phyloP scores from a whole-genome alignment of 495 filamentous ascomycete genomes.

The Penicillium crystallinum region DNA sequence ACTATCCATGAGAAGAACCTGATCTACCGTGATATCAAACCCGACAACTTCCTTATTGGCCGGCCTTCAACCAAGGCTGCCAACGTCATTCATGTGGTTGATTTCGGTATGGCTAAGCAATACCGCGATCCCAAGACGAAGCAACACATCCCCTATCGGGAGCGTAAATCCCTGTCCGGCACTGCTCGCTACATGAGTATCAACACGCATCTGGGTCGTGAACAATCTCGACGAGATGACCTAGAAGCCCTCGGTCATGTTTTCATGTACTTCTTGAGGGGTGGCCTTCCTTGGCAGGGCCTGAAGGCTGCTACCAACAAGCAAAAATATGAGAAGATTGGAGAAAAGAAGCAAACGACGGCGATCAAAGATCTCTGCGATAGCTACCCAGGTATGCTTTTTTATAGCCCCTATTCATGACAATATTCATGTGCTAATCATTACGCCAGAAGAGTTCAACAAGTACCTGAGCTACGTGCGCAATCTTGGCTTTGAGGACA shows the following conservation, averaged over 20 bases:
- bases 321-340: conserved; percentile 99
- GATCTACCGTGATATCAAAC: conserved; percentile 99
- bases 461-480: conserved; percentile 96
- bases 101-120: conserved; percentile 99
- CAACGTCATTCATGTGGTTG: conserved; percentile 98
- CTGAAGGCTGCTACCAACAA: conserved; percentile 99
- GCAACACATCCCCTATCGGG: conserved; percentile 97
- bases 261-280: conserved; percentile 98
- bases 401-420: conserved; percentile 1
- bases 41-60: conserved; percentile 98
- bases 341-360: conserved; percentile 99
- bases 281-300: conserved; percentile 96
- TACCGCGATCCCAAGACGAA: conserved; percentile 99
- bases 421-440: conserved; percentile 8
- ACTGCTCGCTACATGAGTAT: conserved; percentile 99
- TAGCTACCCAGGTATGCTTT: conserved; percentile 78
- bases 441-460: conserved; percentile 75
- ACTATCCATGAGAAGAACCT: conserved; percentile 99
- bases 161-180: conserved; percentile 94
- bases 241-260: conserved; percentile 95
- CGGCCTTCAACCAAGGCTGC: conserved; percentile 87
- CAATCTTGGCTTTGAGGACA: conserved; percentile 97
- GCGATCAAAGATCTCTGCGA: conserved; percentile 96
- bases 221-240: conserved; percentile 95
- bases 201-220: conserved; percentile 95